Conservation (phyloP, 2,329 filamentous ascomycete species). For the Fusarium succisae region DNA sequence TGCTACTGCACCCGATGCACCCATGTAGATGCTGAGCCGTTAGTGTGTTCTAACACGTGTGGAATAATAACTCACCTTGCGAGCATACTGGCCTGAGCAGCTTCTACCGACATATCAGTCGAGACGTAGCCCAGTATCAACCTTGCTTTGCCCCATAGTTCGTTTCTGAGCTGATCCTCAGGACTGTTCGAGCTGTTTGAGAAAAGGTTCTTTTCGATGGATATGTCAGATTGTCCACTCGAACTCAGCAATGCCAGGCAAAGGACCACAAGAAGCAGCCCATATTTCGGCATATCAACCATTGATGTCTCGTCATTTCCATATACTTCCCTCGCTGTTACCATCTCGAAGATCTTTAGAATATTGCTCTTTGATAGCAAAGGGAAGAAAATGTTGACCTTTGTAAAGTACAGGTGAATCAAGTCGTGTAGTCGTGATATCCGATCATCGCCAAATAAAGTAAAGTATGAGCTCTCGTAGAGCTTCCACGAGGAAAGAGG, state of each 20-base stretch:
- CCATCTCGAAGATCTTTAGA: background rate
- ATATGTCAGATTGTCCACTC: background rate
- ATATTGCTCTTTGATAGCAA: background rate
- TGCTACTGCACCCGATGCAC: constrained; percentile 34
- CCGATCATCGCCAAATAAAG: accelerated
- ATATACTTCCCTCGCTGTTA: background rate
- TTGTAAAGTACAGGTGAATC: constrained; percentile 32
- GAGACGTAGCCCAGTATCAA: constrained; percentile 36
- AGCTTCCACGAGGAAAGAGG: constrained; percentile 17
- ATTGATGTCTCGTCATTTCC: accelerated
- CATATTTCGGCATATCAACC: constrained; percentile 1
- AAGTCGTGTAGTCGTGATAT: background rate
- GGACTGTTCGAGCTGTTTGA: background rate
- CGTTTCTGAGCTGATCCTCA: accelerated
- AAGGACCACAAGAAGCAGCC: constrained; percentile 6
- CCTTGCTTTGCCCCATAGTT: constrained; percentile 39
- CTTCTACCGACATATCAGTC: constrained; percentile 29
- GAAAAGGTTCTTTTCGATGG: background rate
- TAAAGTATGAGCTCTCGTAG: background rate
- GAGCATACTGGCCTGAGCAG: constrained; percentile 43
- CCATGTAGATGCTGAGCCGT: constrained; percentile 37
- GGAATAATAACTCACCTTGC: constrained; percentile 28
- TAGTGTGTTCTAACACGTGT: background rate
- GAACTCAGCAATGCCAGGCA: background rate
- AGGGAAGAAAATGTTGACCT: constrained; percentile 43